Base-by-base conservation (phyloP, 257 asterid species). In the Petunia axillaris region DNA sequence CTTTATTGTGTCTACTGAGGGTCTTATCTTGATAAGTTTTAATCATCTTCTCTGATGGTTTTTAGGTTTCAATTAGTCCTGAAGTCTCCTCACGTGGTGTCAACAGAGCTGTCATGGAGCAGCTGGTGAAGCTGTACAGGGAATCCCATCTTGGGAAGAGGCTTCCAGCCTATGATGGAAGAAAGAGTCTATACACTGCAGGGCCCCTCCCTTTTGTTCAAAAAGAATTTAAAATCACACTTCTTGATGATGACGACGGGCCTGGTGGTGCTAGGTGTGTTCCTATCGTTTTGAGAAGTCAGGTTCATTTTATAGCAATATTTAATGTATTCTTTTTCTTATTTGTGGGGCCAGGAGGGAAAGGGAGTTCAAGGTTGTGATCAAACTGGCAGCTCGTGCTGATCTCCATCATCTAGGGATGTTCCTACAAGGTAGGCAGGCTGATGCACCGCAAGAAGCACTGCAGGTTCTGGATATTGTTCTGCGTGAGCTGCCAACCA, bases 401-500 rank as follows among this genome's bases (percentile, higher is more conserved):
- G 98, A 95, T 81, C 87, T 95, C 87, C 99, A 95, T 80, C 97
- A 95, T 74, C 74, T 95, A 80, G 99, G 94, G 78, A 88, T 95
- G 99, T 95, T 95, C 77, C 82, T 95, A 76, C 92, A 91, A 85
- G 99, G 99, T 35, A 91, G 87, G 79, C 98, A 92, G 79, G 93
- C 99, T 36, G 99, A 95, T 90, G 99, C 97, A 11, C 99, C 99
- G 0, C 97, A 95, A 76, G 99, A 95, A 85, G 97, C 99, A 36
- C 93, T 95, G 38, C 98, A 95, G 89, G 98, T 93, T 79, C 57
- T 95, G 84, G 99, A 95, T 86, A 93, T 95, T 83, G 99, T 95
- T 39, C 89, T 95, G 65, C 99, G 98, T 5, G 98, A 95, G 83
- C 87, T 91, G 80, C 99, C 99, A 1, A 95, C 97, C 1, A 46